A percentile compares a stretch with the other conserved stretches of the same genome.
Evolutionary conservation across 2,329 filamentous ascomycete species (phyloP).

Genomic region (Tolypocladium inflatum): DNA sequence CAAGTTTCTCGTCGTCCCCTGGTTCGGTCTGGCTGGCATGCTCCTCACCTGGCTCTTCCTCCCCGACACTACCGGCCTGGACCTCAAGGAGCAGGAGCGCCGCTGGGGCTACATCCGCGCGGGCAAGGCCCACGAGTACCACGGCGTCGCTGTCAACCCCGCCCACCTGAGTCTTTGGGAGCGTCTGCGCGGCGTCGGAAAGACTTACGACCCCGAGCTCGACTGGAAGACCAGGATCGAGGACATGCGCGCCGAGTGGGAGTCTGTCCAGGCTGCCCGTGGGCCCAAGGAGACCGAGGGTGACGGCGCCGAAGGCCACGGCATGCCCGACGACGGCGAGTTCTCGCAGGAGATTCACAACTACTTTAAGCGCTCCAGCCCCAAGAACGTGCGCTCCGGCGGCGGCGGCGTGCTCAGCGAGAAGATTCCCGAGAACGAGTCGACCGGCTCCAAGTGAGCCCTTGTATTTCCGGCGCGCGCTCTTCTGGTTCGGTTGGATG

Average conservation of each 20-base stretch:
- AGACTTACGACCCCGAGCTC: constrained; percentile 71
- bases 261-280: constrained; percentile 36
- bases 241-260: constrained; percentile 65
- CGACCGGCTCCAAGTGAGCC: constrained; percentile 6
- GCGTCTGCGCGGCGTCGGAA: constrained; percentile 66
- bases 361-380: constrained; percentile 39
- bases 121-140: constrained; percentile 73
- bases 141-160: constrained; percentile 86
- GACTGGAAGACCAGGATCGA: constrained; percentile 79
- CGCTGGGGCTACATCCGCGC: constrained; percentile 81
- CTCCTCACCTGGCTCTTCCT: constrained; percentile 77
- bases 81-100: constrained; percentile 94
- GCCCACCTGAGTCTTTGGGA: constrained; percentile 86
- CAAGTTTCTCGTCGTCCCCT: constrained; percentile 88
- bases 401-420: constrained; percentile 16
- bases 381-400: constrained; percentile 10
- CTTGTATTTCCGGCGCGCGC: background rate
- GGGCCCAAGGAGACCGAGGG: constrained; percentile 39
- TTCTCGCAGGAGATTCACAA: constrained; percentile 44
- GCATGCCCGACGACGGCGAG: constrained; percentile 35
- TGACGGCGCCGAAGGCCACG: constrained; percentile 16
- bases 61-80: constrained; percentile 92
- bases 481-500: background rate
- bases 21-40: constrained; percentile 87
- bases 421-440: constrained; percentile 12